Evolutionary conservation across 495 filamentous ascomycete genomes (phyloP).

Genomic region (Lophium mytilinum): DNA sequence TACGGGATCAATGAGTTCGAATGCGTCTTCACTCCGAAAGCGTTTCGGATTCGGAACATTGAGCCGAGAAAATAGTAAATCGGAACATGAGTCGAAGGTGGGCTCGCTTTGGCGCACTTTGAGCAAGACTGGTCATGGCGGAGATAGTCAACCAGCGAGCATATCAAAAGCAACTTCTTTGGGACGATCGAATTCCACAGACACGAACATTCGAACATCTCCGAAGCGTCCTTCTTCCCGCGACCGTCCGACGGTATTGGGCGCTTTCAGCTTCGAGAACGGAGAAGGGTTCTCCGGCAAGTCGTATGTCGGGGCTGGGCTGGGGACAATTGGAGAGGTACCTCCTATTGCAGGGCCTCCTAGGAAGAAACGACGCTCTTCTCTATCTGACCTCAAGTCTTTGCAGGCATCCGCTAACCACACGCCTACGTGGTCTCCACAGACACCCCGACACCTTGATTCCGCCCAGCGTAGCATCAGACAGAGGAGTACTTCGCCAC

Average conservation of each 20-base stretch:
- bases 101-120: slow-evolving; percentile 79
- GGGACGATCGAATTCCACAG: slow-evolving; percentile 73
- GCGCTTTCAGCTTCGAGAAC: slow-evolving; percentile 45
- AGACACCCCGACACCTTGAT: slow-evolving; percentile 21
- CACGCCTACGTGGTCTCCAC: slow-evolving; percentile 24
- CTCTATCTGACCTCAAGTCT: slow-evolving; percentile 75
- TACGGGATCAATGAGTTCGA: slow-evolving; percentile 53
- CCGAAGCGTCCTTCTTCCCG: slow-evolving; percentile 39
- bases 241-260: slow-evolving; percentile 46
- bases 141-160: slow-evolving; percentile 45
- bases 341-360: slow-evolving; percentile 35
- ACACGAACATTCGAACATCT: slow-evolving; percentile 50
- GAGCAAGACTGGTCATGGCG: slow-evolving; percentile 66
- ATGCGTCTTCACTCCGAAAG: slow-evolving; percentile 77
- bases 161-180: slow-evolving; percentile 53
- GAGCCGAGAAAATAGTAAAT: slow-evolving; percentile 68
- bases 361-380: slow-evolving; percentile 82
- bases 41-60: slow-evolving; percentile 71
- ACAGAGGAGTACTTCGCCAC: slow-evolving; percentile 25
- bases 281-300: slow-evolving; percentile 37
- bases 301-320: slow-evolving; percentile 36
- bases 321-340: slow-evolving; percentile 40
- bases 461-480: slow-evolving; percentile 3
- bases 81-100: slow-evolving; percentile 58
- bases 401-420: slow-evolving; percentile 21